A percentile compares a stretch with the other conserved stretches of the same genome.
These are phyloP conservation scores for Metschnikowia proteae DNA, from an alignment of 805 yeast species.

Conservation along the genomic window DNA sequence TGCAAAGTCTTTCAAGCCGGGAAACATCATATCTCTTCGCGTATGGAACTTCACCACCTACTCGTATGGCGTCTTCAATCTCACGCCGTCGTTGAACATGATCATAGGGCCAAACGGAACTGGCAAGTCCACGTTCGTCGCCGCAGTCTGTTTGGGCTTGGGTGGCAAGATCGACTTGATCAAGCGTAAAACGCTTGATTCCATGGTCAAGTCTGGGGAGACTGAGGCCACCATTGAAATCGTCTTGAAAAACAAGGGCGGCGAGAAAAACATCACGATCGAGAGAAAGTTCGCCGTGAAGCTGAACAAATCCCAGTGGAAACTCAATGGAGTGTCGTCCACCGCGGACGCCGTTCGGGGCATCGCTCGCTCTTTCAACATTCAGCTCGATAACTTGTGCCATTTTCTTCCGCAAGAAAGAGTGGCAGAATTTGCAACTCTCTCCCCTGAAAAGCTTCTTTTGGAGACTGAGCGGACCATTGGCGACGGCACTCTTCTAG, in stretches of 20 bases:
- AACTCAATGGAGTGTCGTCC: conserved; percentile 37
- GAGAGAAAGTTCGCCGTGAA: conserved; percentile 44
- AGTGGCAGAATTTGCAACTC: conserved; percentile 85
- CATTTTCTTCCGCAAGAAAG: conserved; percentile 95
- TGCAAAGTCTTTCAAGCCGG: conserved; percentile 31
- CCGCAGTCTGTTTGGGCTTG: conserved; percentile 86
- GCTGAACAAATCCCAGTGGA: conserved; percentile 47
- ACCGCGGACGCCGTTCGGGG: conserved; percentile 46
- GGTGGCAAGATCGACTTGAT: conserved; percentile 74
- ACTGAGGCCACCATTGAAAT: conserved; percentile 46
- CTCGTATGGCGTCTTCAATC: conserved; percentile 60
- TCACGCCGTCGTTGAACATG: conserved; percentile 84
- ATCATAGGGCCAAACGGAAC: conserved; percentile 96
- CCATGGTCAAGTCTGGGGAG: conserved; percentile 71
- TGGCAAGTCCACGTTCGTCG: conserved; percentile 89
- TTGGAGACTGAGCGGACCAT: conserved; percentile 79
- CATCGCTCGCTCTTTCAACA: conserved; percentile 49
- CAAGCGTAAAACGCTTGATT: conserved; percentile 63
- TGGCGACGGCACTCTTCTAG: conserved; percentile 54
- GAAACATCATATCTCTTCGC: conserved; percentile 48
- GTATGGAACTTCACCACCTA: conserved; percentile 68
- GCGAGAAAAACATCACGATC: conserved; percentile 35
- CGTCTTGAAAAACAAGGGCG: conserved; percentile 40
- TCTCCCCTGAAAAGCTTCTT: conserved; percentile 70
- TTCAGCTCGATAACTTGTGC: conserved; percentile 87